These are phyloP conservation scores for Lolium perenne DNA, from an alignment of 176 grass and related monocot genomes.

Conservation along the genomic window DNA sequence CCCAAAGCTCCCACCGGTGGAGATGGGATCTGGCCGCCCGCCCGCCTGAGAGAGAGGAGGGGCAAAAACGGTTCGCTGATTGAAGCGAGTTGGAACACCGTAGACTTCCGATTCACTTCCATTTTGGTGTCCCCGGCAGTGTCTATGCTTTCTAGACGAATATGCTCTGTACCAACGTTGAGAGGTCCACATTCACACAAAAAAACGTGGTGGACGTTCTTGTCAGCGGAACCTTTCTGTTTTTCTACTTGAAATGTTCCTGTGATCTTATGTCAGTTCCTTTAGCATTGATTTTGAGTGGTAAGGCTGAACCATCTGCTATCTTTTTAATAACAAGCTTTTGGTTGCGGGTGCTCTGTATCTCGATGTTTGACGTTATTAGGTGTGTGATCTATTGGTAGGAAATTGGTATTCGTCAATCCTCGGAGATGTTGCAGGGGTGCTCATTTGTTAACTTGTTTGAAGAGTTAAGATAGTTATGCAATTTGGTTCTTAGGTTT, in stretches of 20 bases:
- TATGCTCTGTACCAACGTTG: background rate
- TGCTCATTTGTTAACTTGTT: too few relatives aligned
- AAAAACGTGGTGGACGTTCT: background rate
- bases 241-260: background rate
- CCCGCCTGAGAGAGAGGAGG: too few relatives aligned
- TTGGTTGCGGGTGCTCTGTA: background rate
- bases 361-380: background rate
- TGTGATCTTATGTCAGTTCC: background rate
- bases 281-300: background rate
- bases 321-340: background rate
- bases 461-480: too few relatives aligned
- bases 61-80: too few relatives aligned
- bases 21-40: too few relatives aligned
- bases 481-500: too few relatives aligned
- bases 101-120: background rate
- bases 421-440: too few relatives aligned
- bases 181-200: background rate
- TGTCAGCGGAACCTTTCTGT: background rate
- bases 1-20: too few relatives aligned
- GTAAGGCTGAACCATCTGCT: background rate
- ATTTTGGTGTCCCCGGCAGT: background rate
- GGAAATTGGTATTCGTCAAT: too few relatives aligned
- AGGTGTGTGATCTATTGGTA: background rate
- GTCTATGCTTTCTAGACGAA: slow-evolving; percentile 10
- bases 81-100: too few relatives aligned